Conservation (phyloP, 805 yeast species). For the Lipomyces spencermartinsiae region DNA sequence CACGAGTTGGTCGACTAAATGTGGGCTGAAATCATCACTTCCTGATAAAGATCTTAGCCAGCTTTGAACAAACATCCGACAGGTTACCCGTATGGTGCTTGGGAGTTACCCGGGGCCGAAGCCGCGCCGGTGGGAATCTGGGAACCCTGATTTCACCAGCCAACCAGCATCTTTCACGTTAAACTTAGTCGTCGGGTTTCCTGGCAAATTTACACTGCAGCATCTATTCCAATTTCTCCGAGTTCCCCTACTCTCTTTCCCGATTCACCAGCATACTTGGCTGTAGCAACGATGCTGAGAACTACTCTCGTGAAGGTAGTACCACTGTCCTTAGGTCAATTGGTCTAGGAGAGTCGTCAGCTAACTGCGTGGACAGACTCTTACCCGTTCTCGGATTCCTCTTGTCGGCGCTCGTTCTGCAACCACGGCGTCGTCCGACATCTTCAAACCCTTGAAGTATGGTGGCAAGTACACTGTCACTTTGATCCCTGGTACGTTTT, state of each 20-base stretch:
- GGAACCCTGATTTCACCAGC: too few relatives aligned
- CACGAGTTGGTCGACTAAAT: too few relatives aligned
- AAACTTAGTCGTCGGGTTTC: not conserved
- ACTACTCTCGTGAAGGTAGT: slow-evolving; percentile 28
- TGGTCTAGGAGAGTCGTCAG: not conserved
- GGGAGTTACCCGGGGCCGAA: not conserved
- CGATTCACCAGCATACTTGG: not conserved
- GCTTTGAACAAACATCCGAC: not conserved
- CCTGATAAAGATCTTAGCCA: not conserved
- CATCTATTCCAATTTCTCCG: not conserved
- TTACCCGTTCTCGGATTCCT: slow-evolving; percentile 30
- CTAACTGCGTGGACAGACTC: slow-evolving; percentile 20
- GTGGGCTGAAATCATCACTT: too few relatives aligned
- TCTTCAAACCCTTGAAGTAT: slow-evolving; percentile 82
- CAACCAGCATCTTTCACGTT: not conserved
- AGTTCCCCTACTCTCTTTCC: not conserved
- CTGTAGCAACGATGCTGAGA: slow-evolving; percentile 24
- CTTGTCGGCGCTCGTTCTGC: slow-evolving; percentile 50
- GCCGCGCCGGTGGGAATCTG: slow-evolving; percentile 9
- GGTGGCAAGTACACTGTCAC: slow-evolving; percentile 96
- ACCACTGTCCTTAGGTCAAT: not conserved
- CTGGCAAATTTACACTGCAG: not conserved
- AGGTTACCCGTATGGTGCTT: too few relatives aligned
- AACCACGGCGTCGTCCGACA: slow-evolving; percentile 64
- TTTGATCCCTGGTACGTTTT: slow-evolving; percentile 68